Base-by-base conservation (phyloP, 768 basidiomycete species). In the Termitomyces sp. region DNA sequence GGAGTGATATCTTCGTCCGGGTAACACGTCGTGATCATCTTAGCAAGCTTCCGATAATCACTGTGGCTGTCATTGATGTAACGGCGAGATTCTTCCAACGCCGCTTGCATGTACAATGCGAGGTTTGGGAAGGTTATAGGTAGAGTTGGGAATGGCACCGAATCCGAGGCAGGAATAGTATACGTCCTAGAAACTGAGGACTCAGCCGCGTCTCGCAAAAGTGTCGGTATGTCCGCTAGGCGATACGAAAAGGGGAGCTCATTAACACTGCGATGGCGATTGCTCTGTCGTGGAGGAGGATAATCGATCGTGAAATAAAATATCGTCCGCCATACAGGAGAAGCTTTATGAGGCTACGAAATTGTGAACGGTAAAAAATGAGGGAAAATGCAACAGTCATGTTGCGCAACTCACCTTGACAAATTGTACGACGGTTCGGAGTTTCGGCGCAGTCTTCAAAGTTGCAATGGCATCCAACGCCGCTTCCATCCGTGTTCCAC, bases 391-490 rank as follows among this genome's bases (percentile, higher is more conserved):
- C 50, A 38, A 14, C 49, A 20, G 12, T n/a, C 9, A 32, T 18
- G 28, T 36, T 38, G 30, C 8, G 26, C 23, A 23, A 65, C 80
- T 55, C 64, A 89, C 91, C 77, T 85, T 89, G 52, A 91, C 78
- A 65, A 93, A 91, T 66, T 93, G 91, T 57, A 93, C 72, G 0
- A 93, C 88, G 0, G 86, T 86, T 44, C 91, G 85, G 48, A 93
- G 72, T 60, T 79, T 80, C 53, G 86, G 75, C 5, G 82, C 81
- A 1, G 73, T 74, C 65, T 85, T 86, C 33, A 79, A 74, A 0
- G 79, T 71, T 1, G 84, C 82, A 63, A 88, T 71, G 1, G 88
- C 85, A 64, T 89, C 87, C 40, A 89, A 67, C 0, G 87, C 84
- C 1, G 91, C 83, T 63, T 92, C 86, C 48, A 93, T 74, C 52